phyloP scores from a whole-genome alignment of 306 rosid species.

The Senna tora region DNA sequence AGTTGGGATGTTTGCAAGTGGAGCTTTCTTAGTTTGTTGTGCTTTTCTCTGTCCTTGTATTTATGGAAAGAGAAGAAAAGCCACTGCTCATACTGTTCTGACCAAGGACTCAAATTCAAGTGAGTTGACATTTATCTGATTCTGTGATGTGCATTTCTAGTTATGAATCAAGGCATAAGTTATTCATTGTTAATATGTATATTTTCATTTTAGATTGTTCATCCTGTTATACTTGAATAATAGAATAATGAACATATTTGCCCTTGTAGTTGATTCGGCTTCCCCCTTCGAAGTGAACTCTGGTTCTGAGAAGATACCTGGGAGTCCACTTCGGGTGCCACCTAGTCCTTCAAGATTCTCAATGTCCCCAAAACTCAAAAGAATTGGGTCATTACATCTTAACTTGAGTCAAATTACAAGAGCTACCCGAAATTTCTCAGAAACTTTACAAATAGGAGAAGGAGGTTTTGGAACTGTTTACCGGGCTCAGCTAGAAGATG shows the following conservation, averaged over 20 bases:
- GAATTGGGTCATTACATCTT: constrained; percentile 79
- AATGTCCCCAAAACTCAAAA: constrained; percentile 71
- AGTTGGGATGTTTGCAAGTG: constrained; percentile 61
- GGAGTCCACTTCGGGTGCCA: constrained; percentile 82
- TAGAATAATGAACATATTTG: constrained; percentile 35
- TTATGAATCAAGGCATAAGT: too few species aligned
- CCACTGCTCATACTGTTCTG: constrained; percentile 52
- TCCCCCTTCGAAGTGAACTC: constrained; percentile 59
- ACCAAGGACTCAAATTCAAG: constrained; percentile 67
- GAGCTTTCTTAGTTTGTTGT: constrained; percentile 68
- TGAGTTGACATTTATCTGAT: constrained; percentile 49
- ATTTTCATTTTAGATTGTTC: constrained; percentile 18
- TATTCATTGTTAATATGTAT: not conserved
- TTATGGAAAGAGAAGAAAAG: constrained; percentile 52
- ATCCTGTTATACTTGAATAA: constrained; percentile 29
- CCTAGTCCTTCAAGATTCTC: constrained; percentile 85
- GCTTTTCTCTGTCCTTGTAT: constrained; percentile 80
- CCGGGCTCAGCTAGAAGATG: constrained; percentile 79
- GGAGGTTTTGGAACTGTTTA: constrained; percentile 98
- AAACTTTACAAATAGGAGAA: constrained; percentile 72
- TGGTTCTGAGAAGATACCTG: constrained; percentile 60
- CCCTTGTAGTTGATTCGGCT: constrained; percentile 64
- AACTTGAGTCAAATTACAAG: constrained; percentile 65
- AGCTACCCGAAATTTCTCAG: constrained; percentile 89
- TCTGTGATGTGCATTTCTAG: too few species aligned